These are phyloP conservation scores for Colletotrichum caudatum DNA, from an alignment of 2,329 filamentous ascomycete species.

Conservation along the genomic window DNA sequence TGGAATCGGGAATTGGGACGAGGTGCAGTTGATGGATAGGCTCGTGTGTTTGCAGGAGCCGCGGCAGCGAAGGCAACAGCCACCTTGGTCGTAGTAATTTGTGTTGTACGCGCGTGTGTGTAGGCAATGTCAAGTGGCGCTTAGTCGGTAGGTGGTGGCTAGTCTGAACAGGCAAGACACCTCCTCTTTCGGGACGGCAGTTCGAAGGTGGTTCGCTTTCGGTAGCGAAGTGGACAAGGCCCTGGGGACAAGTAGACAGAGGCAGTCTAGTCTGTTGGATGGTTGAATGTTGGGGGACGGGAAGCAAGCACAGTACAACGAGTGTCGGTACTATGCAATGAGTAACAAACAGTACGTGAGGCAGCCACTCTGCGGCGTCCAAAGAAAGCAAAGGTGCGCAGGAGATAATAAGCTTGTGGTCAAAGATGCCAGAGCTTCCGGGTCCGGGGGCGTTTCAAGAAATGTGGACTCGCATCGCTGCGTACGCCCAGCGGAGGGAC, in stretches of 20 bases:
- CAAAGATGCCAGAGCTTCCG: conserved; percentile 42
- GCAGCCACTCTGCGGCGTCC: conserved; percentile 33
- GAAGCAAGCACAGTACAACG: conserved; percentile 11
- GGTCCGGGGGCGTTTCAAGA: conserved; percentile 43
- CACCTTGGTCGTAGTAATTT: conserved; percentile 30
- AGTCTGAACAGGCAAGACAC: conserved; percentile 28
- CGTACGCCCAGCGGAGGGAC: conserved; percentile 22
- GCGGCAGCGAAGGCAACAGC: conserved; percentile 34
- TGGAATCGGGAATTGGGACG: conserved; percentile 35
- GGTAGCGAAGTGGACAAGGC: conserved; percentile 33
- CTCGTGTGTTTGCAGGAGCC: conserved; percentile 39
- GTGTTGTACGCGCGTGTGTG: conserved; percentile 38
- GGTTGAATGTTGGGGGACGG: not conserved
- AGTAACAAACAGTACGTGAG: conserved; percentile 17
- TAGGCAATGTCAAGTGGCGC: conserved; percentile 37
- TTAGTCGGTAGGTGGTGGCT: conserved; percentile 32
- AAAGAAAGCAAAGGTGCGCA: conserved; percentile 24
- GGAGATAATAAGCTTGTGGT: conserved; percentile 39
- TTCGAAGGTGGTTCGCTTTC: conserved; percentile 36
- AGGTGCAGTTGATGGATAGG: conserved; percentile 33
- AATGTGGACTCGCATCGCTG: conserved; percentile 39
- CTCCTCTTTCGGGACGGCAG: conserved; percentile 39
- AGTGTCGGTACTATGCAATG: conserved; percentile 18
- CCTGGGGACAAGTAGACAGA: conserved; percentile 17
- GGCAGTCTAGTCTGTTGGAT: conserved; percentile 26